Evolutionary conservation across 805 yeast species (phyloP), one percentile per base, ranked within the genome.

Genomic region (Wickerhamomyces chaumierensis): DNA sequence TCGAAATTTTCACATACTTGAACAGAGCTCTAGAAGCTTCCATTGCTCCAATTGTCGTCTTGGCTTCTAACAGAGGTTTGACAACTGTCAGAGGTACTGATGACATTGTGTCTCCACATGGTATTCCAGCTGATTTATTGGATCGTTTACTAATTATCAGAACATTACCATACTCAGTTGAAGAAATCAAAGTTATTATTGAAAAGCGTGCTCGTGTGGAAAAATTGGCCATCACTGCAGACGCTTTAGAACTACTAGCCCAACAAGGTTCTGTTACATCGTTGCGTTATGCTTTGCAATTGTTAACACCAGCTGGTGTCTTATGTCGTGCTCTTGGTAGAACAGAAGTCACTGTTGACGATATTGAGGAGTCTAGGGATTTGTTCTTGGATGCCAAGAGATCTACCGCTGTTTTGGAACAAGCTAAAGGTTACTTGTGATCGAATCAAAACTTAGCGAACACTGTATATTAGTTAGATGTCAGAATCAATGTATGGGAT

Each of bases 31-130:
- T 92, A 46, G 98, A 92, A 62, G 79, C 88, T 37, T 66, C 81
- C 20, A 83, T 92, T 56, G 90, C 96, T 3, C 98, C 98, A 34
- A 75, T 92, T 40, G 98, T 92, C 28, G 87, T 92, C 2, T 72
- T 92, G 58, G 98, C 98, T 28, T 86, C 97, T 6, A 92, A 92
- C 63, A 75, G 96, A 59, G 98, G 98, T 42, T 67, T 85, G 66
- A 83, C 96, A 7, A 76, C 86, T 3, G 82, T 94, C 19, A 75
- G 94, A 50, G 99, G 99, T 34, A 81, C 96, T 6, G 84, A 78
- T 43, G 94, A 81, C 52, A 69, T 77, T 36, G 73, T 73, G 42
- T 80, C 95, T 16, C 96, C 98, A 34, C 98, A 92, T 58, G 99
- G 99, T 31, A 77, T 90, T 46, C 98, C 99, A 23, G 81, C 95